Percentiles rank a stretch among this genome's conserved stretches.
These are phyloP conservation scores for Pseudevernia furfuracea DNA, from an alignment of 495 filamentous ascomycete species.

Conservation along the genomic window DNA sequence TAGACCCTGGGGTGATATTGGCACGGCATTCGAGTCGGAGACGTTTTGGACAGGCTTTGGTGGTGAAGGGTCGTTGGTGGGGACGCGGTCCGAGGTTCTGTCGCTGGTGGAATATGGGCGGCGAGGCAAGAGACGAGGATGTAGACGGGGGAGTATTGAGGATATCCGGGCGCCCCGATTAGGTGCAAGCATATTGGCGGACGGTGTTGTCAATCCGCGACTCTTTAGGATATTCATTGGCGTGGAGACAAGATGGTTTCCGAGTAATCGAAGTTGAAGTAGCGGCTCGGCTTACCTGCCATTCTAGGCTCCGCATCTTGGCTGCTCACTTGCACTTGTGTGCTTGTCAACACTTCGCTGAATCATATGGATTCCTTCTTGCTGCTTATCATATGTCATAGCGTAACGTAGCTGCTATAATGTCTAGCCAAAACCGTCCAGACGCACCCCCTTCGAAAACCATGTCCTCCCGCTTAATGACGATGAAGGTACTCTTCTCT, in stretches of 20 bases:
- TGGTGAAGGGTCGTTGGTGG: slow-evolving; percentile 49
- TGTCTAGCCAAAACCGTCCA: slow-evolving; percentile 31
- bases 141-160: slow-evolving; percentile 11
- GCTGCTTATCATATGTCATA: background rate
- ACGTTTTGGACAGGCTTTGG: slow-evolving; percentile 42
- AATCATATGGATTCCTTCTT: background rate
- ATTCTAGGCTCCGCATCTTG: slow-evolving; percentile 19
- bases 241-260: background rate
- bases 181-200: slow-evolving; percentile 4
- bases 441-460: slow-evolving; percentile 49
- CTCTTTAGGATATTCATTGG: background rate
- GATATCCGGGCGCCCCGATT: slow-evolving; percentile 5
- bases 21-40: slow-evolving; percentile 53
- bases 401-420: slow-evolving; percentile 23
- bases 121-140: background rate
- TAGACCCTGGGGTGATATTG: slow-evolving; percentile 42
- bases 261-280: background rate
- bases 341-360: too few species aligned
- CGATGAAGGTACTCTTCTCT: slow-evolving; percentile 63
- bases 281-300: slow-evolving; percentile 30
- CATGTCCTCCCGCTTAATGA: slow-evolving; percentile 85
- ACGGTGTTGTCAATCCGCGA: background rate
- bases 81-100: slow-evolving; percentile 36
- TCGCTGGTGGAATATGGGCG: slow-evolving; percentile 19
- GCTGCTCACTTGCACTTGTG: too few species aligned